Evolutionary conservation across 805 yeast species (phyloP).

Genomic region (Metschnikowia lochheadii): DNA sequence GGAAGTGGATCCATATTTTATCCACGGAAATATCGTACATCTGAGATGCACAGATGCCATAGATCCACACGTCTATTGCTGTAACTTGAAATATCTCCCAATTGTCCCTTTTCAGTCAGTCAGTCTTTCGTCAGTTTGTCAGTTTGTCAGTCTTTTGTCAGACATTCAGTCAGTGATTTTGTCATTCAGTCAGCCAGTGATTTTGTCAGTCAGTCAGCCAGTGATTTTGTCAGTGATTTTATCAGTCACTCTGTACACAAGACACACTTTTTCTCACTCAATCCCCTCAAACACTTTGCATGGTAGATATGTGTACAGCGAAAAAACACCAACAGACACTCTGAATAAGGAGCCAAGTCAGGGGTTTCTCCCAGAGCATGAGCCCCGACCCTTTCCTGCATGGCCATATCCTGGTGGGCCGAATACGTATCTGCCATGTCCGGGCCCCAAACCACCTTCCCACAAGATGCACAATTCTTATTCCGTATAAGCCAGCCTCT

Average conservation of each 20-base stretch:
- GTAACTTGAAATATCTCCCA: constrained; percentile 10
- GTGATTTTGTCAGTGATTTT: too few relatives aligned
- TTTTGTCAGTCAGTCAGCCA: too few relatives aligned
- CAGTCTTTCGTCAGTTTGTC: too few relatives aligned
- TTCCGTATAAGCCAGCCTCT: constrained; percentile 58
- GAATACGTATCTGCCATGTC: constrained; percentile 40
- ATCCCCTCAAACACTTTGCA: constrained; percentile 46
- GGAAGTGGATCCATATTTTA: not conserved
- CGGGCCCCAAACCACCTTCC: constrained; percentile 67
- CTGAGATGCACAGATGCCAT: constrained; percentile 26
- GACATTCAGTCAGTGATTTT: too few relatives aligned
- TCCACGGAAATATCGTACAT: constrained; percentile 15
- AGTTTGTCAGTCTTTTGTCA: too few relatives aligned
- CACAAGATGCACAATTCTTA: constrained; percentile 71
- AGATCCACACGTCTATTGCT: constrained; percentile 21
- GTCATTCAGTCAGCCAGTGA: too few relatives aligned
- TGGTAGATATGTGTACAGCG: constrained; percentile 69
- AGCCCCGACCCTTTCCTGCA: constrained; percentile 46
- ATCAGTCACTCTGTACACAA: constrained; percentile 6
- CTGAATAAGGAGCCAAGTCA: constrained; percentile 11
- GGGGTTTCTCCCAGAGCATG: constrained; percentile 2
- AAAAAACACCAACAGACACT: constrained; percentile 47
- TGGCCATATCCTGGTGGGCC: constrained; percentile 40
- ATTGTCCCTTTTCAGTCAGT: not conserved
- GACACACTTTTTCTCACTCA: constrained; percentile 24